Percentiles rank a stretch among this genome's conserved stretches.
Evolutionary conservation across 2,329 filamentous ascomycete genomes (phyloP).

Genomic region (Penicillium frequentans): DNA sequence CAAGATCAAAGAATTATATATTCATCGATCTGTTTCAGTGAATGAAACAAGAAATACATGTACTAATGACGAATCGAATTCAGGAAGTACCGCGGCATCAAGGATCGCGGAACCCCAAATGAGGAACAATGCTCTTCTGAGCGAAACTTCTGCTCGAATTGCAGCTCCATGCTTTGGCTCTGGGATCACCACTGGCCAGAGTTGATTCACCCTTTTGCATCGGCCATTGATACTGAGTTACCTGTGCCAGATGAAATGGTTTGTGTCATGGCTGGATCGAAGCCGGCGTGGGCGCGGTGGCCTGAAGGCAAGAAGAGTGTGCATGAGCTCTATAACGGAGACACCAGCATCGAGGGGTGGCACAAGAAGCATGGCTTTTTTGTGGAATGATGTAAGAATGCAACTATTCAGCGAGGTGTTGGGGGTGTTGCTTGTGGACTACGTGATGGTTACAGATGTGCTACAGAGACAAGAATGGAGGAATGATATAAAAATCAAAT

Average conservation of each 20-base stretch:
- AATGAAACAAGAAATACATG: not conserved
- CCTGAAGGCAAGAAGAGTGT: constrained; percentile 49
- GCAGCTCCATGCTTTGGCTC: constrained; percentile 50
- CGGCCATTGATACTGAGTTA: constrained; percentile 50
- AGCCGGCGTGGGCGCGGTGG: constrained; percentile 49
- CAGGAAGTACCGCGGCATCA: constrained; percentile 48
- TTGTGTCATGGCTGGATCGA: constrained; percentile 46
- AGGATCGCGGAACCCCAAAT: constrained; percentile 43
- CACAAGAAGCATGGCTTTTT: constrained; percentile 46
- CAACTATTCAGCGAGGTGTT: not conserved
- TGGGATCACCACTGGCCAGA: constrained; percentile 51
- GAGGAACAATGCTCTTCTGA: constrained; percentile 44
- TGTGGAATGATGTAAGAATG: constrained; percentile 24
- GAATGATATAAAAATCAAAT: constrained; percentile 4
- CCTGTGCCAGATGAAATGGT: constrained; percentile 49
- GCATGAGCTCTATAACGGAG: constrained; percentile 37
- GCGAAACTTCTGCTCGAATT: constrained; percentile 50
- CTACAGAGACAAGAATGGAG: not conserved
- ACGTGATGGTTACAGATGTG: not conserved
- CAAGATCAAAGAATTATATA: not conserved
- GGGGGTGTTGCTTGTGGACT: not conserved
- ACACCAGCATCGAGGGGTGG: constrained; percentile 46
- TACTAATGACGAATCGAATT: not conserved
- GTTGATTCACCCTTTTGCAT: constrained; percentile 51
- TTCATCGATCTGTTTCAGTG: not conserved